Percentiles rank a stretch among this genome's conserved stretches.
Conservation (phyloP, 768 basidiomycete genomes). For the Tricholomella constricta region DNA sequence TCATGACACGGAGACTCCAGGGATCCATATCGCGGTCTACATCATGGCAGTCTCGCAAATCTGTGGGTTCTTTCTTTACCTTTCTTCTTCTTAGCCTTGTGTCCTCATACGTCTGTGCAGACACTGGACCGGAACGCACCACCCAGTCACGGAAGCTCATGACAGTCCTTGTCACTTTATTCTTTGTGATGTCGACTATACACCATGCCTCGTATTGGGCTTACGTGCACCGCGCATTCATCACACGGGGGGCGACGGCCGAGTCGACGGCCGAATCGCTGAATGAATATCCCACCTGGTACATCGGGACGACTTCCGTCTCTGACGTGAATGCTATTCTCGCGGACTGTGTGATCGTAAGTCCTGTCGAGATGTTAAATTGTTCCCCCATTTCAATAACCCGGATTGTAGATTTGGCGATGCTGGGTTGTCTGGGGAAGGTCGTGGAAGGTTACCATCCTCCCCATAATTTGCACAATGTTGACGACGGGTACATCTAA, state of each 20-base stretch:
- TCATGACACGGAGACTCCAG: background rate
- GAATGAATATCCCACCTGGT: slow-evolving; percentile 17
- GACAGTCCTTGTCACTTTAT: slow-evolving; percentile 15
- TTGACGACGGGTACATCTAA: slow-evolving; percentile 12
- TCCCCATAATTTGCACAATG: slow-evolving; percentile 14
- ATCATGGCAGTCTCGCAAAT: slow-evolving; percentile 16
- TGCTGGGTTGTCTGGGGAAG: slow-evolving; percentile 18
- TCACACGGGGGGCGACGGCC: slow-evolving; percentile 13
- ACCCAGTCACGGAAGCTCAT: slow-evolving; percentile 12
- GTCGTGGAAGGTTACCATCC: slow-evolving; percentile 6
- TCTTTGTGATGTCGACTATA: slow-evolving; percentile 21
- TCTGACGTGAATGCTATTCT: slow-evolving; percentile 19
- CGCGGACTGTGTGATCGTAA: slow-evolving; percentile 16
- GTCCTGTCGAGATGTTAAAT: background rate
- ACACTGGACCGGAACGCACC: slow-evolving; percentile 14
- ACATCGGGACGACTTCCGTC: slow-evolving; percentile 13
- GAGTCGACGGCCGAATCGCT: slow-evolving; percentile 14
- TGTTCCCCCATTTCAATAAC: background rate
- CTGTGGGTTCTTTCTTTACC: no score
- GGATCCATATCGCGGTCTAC: slow-evolving; percentile 16
- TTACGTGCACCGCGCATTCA: slow-evolving; percentile 18
- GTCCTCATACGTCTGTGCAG: no score
- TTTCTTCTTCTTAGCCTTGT: no score
- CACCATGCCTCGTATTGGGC: slow-evolving; percentile 18
- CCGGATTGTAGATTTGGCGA: slow-evolving; percentile 14